A percentile compares a stretch with the other conserved stretches of the same genome.
Conservation (phyloP, 2,329 filamentous ascomycete genomes). For the Aspergillus clavatus region DNA sequence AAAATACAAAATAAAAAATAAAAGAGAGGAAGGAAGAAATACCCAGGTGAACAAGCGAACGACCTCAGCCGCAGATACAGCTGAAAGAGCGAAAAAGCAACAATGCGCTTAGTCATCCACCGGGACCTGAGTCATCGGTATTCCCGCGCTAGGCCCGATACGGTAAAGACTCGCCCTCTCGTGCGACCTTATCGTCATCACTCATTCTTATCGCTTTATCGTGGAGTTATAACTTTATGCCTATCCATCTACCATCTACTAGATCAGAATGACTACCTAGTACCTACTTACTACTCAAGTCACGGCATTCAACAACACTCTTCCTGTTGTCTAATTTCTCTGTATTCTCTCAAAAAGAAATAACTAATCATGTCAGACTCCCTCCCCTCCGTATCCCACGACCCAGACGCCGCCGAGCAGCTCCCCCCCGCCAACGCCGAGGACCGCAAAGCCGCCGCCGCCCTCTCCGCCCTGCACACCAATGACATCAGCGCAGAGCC, state of each 20-base stretch:
- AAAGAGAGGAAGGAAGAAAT: too few relatives aligned
- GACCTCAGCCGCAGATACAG: too few relatives aligned
- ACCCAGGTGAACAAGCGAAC: neutral
- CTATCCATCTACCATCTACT: too few relatives aligned
- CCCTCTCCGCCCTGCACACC: slow-evolving; percentile 44
- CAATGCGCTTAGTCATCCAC: slow-evolving; percentile 12
- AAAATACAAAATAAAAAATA: too few relatives aligned
- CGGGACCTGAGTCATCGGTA: slow-evolving; percentile 10
- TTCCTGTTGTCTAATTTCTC: too few relatives aligned
- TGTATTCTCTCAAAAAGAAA: neutral
- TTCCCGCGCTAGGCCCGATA: slow-evolving; percentile 1
- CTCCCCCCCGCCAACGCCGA: slow-evolving; percentile 42
- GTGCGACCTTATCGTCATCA: neutral
- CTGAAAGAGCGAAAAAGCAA: slow-evolving; percentile 4
- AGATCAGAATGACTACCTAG: too few relatives aligned
- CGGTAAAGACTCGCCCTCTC: too few relatives aligned
- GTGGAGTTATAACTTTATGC: too few relatives aligned
- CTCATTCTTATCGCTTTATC: neutral
- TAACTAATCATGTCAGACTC: slow-evolving; percentile 39
- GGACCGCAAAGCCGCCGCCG: slow-evolving; percentile 48
- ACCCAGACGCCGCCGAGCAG: slow-evolving; percentile 30
- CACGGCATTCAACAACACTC: too few relatives aligned
- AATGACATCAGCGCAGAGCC: slow-evolving; percentile 36
- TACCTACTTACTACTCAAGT: too few relatives aligned
- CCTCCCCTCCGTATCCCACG: slow-evolving; percentile 37